Base-by-base conservation (phyloP, 2,329 filamentous ascomycete genomes). In the Ophiostoma sp. region DNA sequence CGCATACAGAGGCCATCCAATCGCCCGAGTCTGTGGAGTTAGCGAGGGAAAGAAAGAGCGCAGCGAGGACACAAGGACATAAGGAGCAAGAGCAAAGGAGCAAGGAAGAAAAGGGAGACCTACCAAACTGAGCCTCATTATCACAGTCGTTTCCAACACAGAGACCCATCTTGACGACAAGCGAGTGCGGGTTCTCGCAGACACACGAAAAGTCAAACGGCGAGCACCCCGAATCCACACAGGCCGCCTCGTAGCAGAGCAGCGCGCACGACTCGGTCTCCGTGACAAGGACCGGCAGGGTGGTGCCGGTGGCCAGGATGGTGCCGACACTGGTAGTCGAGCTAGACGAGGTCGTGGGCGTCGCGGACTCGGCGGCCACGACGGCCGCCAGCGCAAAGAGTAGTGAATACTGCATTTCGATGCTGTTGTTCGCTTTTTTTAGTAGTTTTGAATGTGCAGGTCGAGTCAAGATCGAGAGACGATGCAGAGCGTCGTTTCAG, bases 161-260 rank as follows among this genome's bases (percentile, higher is more conserved):
- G 13, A 75, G 70, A 57, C 74, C 73, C 69, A 75, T 71, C 71
- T 75, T 74, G 60, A 74, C 74, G 5, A 73, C 71, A 7, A 75
- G 72, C 36, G 73, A 74, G 66, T 73, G 69, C 15, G 74, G 73
- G 71, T 75, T 74, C n/a, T 39, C 52, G 68, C 74, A 75, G 31
- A 75, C 72, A 52, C 74, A 75, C 17, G 4, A 11, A 36, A 75
- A 73, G 48, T 74, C 72, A 54, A 48, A 70, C 11, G 72, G 67
- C 1, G 23, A 15, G 69, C 74, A 75, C 33, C 67, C 69, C 6
- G 68, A 70, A 67, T 75, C 74, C 1, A 70, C 7, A 39, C 72
- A 72, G 11, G 73, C 73, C 13, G 70, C 73, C 15, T 71, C 36
- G 65, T 74, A 75, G 70, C 73, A 74, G 15, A 74, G 69, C 1